Evolutionary conservation across 805 yeast genomes (phyloP), one percentile per base, ranked within the genome.

Genomic region (Debaryomyces tyrocola): DNA sequence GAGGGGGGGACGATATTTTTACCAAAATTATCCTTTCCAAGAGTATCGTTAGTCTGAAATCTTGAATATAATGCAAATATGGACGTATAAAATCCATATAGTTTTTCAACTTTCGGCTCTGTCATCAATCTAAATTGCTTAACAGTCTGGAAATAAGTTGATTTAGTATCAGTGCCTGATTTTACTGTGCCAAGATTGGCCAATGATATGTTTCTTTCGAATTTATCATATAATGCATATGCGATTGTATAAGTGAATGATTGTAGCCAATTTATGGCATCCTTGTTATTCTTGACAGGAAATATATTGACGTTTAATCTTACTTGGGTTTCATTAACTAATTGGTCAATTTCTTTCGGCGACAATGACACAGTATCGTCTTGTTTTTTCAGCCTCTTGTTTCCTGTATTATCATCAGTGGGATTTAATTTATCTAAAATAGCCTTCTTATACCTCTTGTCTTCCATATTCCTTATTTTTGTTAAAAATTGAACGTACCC

Each of bases 81-180:
- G 6, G 71, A 67, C 2, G 70, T 64, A 51, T 77, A 77, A 36
- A 64, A 66, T 12, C 65, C 56, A 27, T 67, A 63, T 2, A 84
- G 63, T 17, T 73, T 66, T 39, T 75, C 74, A 0, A 83, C 78
- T 44, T 75, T 76, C 2, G 73, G 58, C 8, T 71, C 74, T 2
- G 87, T 83, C 75, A 85, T 74, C 51, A 74, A 67, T 45, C 79
- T 81, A 51, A 86, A 74, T 46, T 84, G 84, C 43, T 76, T 72
- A 21, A 85, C 51, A 45, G 82, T 73, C 51, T 77, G 77, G 4
- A 72, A 51, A 53, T 73, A 77, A 0, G 82, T 74, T 37, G 78
- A 79, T 20, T 64, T 62, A 3, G 67, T 54, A 53, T 75, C 77
- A 10, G 68, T 63, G 0, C 87, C 87, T 5, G 87, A 80, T 55